Base-by-base conservation (phyloP, 495 filamentous ascomycete genomes). In the Cryomyces minteri region DNA sequence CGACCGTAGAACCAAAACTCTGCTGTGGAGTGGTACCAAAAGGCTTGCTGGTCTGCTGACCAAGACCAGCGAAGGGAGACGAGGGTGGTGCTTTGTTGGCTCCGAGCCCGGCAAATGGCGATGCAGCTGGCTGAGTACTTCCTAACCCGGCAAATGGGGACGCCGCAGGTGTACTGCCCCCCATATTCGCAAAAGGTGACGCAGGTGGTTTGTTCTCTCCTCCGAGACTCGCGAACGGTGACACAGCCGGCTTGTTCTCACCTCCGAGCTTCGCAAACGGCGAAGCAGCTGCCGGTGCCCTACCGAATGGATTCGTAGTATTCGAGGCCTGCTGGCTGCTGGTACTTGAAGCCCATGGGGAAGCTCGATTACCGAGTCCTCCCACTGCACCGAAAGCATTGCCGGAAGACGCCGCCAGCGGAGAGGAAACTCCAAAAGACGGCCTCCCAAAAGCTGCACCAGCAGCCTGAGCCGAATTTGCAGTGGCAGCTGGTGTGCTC, bases 1-100 rank as follows among this genome's bases (percentile, higher is more conserved):
- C 58, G 6, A 61, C 54, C 2, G 62, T 64, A 3, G 62, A 66
- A 5, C 56, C 62, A 49, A 62, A 61, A 37, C 61, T 63, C 14
- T 49, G 45, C 45, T 58, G 50, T 5, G 44, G 49, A 18, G 37
- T 48, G 4, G 54, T 46, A 49, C 43, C 49, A 14, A 50, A 49
- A 46, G 32, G 46, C 49, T 41, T 10, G 40, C 38, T 12, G 43
- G 42, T 25, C 18, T 4, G 44, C 11, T 4, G n/a, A 47, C 32
- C 43, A 45, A 31, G 11, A 34, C 29, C 25, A 50, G 32, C 9
- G 32, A 25, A 25, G 18, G 18, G 18, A 25, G 18, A 25, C 18
- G 18, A 25, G 18, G 18, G 2, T 25, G 18, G 18, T 25, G 18
- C 18, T 25, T 25, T 25, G 2, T 25, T 25, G 18, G 18, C 18